These are phyloP conservation scores for Aspergillus persii DNA, from an alignment of 2,329 filamentous ascomycete species.

Conservation along the genomic window DNA sequence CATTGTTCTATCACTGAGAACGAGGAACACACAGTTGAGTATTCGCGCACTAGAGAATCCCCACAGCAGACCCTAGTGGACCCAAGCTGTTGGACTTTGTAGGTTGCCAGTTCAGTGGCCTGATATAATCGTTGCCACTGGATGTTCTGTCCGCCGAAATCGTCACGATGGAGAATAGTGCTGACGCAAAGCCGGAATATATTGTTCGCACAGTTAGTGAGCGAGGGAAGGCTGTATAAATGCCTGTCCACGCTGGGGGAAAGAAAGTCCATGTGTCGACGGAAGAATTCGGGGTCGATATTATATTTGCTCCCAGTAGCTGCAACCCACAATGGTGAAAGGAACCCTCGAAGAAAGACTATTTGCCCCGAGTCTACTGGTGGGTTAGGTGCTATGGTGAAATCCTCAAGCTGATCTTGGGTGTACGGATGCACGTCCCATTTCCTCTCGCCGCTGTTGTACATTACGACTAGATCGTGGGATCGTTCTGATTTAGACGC, in stretches of 20 bases:
- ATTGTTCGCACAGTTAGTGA: constrained; percentile 2
- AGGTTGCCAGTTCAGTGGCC: not conserved
- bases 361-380: not conserved
- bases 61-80: not conserved
- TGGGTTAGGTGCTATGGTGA: not conserved
- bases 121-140: not conserved
- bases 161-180: constrained; percentile 2
- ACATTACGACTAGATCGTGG: not conserved
- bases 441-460: not conserved
- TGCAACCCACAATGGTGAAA: constrained; percentile 4
- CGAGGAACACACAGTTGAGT: not conserved
- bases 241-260: not conserved
- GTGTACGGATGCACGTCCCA: not conserved
- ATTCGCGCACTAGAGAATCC: constrained; percentile 6
- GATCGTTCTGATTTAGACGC: not conserved
- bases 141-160: constrained; percentile 5
- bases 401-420: not conserved
- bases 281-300: constrained; percentile 5
- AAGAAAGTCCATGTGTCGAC: constrained; percentile 3
- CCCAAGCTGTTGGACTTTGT: constrained; percentile 5
- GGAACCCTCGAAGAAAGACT: constrained; percentile 5
- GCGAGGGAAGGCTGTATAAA: constrained; percentile 1
- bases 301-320: constrained; percentile 6
- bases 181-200: constrained; percentile 4
- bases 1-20: constrained; percentile 6